Conservation (phyloP, 192 early-diverging fungal genomes). For the Backusella morwellensis region DNA sequence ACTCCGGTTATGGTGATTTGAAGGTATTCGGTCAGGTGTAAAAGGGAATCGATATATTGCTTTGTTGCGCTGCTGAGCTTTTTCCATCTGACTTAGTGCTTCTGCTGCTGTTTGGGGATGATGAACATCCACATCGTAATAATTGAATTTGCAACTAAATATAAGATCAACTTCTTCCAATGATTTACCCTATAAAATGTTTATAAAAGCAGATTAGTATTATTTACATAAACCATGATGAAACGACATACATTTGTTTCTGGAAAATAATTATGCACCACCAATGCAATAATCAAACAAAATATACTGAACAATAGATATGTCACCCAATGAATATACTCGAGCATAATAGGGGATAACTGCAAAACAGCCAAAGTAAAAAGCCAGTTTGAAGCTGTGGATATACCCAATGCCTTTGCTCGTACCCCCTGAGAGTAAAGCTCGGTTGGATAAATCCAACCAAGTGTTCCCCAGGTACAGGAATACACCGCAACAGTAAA, state of each 20-base stretch:
- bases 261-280: constrained; percentile 66
- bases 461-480: constrained; percentile 78
- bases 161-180: constrained; percentile 38
- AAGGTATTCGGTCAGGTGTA: constrained; percentile 4
- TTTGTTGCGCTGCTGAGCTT: constrained; percentile 3
- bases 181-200: constrained; percentile 27
- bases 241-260: constrained; percentile 66
- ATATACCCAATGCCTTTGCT: constrained; percentile 77
- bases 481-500: constrained; percentile 72
- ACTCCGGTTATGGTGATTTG: not conserved
- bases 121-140: constrained; percentile 27
- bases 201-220: not conserved
- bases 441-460: constrained; percentile 80
- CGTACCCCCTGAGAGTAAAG: constrained; percentile 77
- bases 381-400: constrained; percentile 86
- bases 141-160: constrained; percentile 28
- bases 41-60: constrained; percentile 5
- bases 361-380: constrained; percentile 76
- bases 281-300: constrained; percentile 53
- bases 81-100: constrained; percentile 21
- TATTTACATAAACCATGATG: not conserved
- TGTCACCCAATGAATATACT: constrained; percentile 58
- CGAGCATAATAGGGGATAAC: constrained; percentile 65
- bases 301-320: constrained; percentile 70
- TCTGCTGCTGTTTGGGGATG: constrained; percentile 35